Evolutionary conservation across 1,284 basidiomycete genomes (phyloP).

Genomic region (Moesziomyces sp.): DNA sequence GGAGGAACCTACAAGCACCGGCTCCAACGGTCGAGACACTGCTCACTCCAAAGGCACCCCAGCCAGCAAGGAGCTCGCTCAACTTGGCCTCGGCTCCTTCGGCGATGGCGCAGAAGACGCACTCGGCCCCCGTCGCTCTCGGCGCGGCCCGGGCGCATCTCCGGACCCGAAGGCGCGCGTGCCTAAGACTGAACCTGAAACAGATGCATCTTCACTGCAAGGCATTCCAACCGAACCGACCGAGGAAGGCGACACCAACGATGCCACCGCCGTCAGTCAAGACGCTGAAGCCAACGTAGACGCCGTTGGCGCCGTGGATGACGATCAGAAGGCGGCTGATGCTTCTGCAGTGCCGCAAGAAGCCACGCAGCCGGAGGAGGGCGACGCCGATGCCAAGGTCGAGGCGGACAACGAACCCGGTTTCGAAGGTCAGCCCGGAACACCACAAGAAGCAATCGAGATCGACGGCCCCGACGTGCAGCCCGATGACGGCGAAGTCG

Average conservation of each 20-base stretch:
- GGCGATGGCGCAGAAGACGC: constrained; percentile 48
- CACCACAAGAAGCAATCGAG: not conserved
- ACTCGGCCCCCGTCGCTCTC: constrained; percentile 43
- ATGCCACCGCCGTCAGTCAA: not conserved
- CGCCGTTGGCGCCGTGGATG: constrained; percentile 1
- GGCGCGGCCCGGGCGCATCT: constrained; percentile 41
- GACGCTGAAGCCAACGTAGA: not conserved
- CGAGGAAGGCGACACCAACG: not conserved
- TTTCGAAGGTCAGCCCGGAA: constrained; percentile 1
- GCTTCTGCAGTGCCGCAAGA: constrained; percentile 21
- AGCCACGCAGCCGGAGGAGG: constrained; percentile 5
- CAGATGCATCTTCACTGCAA: constrained; percentile 14
- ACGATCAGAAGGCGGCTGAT: constrained; percentile 1
- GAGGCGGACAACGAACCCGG: constrained; percentile 18
- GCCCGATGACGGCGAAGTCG: constrained; percentile 21
- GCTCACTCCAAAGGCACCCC: constrained; percentile 18
- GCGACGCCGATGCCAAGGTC: constrained; percentile 4
- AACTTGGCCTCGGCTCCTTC: constrained; percentile 46
- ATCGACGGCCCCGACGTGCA: constrained; percentile 1
- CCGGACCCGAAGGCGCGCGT: constrained; percentile 34
- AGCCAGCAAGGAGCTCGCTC: constrained; percentile 51
- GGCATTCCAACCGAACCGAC: constrained; percentile 3
- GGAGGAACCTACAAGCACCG: constrained; percentile 4
- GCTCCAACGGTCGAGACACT: constrained; percentile 4
- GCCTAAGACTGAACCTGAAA: constrained; percentile 34